A percentile compares a stretch with the other conserved stretches of the same genome.
Conservation (phyloP, 2,329 filamentous ascomycete genomes). For the Xylaria hypoxylon region DNA sequence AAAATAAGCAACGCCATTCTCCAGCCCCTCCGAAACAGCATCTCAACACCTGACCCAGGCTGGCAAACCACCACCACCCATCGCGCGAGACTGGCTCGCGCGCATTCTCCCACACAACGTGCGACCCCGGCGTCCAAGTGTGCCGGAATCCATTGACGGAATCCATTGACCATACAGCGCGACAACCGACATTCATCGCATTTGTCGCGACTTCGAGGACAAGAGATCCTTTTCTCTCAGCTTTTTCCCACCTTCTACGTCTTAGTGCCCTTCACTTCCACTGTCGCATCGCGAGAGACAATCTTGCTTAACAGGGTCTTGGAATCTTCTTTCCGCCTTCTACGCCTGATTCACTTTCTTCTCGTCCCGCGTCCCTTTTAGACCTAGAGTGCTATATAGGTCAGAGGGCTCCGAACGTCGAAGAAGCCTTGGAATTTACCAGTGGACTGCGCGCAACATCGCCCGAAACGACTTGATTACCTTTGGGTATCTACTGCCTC, state of each 20-base stretch:
- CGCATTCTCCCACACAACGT: constrained; percentile 32
- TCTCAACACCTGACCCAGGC: constrained; percentile 31
- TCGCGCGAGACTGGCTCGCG: constrained; percentile 33
- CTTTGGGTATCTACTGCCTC: constrained; percentile 19
- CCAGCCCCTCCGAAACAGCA: constrained; percentile 39
- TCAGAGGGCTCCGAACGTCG: constrained; percentile 42
- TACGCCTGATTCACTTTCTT: constrained; percentile 44
- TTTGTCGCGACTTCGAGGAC: constrained; percentile 49
- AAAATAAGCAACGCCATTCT: constrained; percentile 36
- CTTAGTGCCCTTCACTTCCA: constrained; percentile 37
- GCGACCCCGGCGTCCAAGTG: constrained; percentile 30
- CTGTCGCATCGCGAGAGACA: constrained; percentile 46
- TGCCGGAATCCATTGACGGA: constrained; percentile 14
- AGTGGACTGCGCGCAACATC: constrained; percentile 40
- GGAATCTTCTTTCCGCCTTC: constrained; percentile 49
- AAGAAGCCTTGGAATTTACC: constrained; percentile 47
- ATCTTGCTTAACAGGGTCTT: constrained; percentile 40
- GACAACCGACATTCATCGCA: constrained; percentile 47
- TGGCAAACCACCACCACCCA: constrained; percentile 29
- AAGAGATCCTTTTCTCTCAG: constrained; percentile 43
- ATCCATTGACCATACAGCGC: constrained; percentile 40
- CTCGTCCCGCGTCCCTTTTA: constrained; percentile 40
- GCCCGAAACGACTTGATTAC: constrained; percentile 28
- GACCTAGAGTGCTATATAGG: constrained; percentile 44
- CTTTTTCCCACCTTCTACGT: constrained; percentile 38